Base-by-base conservation (phyloP, 345 rosid species). In the Lepidium sativum region DNA sequence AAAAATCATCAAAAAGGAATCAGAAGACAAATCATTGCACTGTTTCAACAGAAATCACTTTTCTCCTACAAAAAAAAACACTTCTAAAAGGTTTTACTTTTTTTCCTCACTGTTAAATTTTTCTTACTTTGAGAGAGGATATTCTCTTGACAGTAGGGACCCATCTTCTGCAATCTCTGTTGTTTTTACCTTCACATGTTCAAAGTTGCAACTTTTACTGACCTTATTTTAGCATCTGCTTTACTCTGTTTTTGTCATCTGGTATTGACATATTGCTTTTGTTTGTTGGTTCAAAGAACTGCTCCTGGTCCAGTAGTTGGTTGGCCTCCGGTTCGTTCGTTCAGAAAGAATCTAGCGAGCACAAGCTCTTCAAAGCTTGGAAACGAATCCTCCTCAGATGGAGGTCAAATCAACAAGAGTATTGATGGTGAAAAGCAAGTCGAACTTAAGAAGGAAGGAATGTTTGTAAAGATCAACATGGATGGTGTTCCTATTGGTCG, bases 281-380 rank as follows among this genome's bases (percentile, higher is more conserved):
- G 17, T 33, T 16, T 18, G 2, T 54, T 49, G 51, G 14, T 50
- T 3, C 17, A 17, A 78, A 94, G 99, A 78, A 81, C 84, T 49
- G 97, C 97, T 54, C 91, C 98, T 67, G 91, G 88, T 73, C 86
- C 98, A 71, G 94, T 95, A 4, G 98, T 95, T 29, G 99, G 99
- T 32, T 95, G 99, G 98, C 99, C 99, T 57, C 99, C 99, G 58
- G 82, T 95, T 67, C 89, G 99, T 18, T 85, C 97, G 9, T 86
- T 81, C 41, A 83, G 97, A 87, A 95, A 83, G 84, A 95, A 95
- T 67, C 86, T 95, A 61, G 87, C 92, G 44, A 74, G 74, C 77
- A 64, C 73, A 80, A 82, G 87, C 72, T 79, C 84, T 47, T 76
- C 91, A 41, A 91, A 91, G 64, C 76, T 69, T 8, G 60, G 77